phyloP scores from a whole-genome alignment of 257 asterid species.

The Ligustrum vulgare region DNA sequence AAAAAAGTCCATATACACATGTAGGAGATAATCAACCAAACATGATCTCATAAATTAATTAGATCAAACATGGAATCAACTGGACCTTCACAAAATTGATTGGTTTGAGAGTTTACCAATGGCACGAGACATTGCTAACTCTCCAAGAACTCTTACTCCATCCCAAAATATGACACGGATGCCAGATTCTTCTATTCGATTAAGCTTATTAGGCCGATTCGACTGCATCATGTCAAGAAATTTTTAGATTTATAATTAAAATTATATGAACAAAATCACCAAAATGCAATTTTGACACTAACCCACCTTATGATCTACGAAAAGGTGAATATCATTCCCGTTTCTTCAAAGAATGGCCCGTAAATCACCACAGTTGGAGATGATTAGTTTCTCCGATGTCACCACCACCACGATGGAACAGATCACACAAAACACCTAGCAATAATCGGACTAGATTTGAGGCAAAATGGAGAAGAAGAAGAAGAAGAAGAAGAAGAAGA shows the following conservation, averaged over 20 bases:
- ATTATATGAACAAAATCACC: not conserved
- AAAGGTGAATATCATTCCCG: conserved; percentile 80
- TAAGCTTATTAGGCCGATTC: conserved; percentile 81
- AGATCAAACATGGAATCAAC: too few species aligned
- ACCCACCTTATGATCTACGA: conserved; percentile 83
- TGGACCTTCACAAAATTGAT: too few species aligned
- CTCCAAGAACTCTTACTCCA: conserved; percentile 87
- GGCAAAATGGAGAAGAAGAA: too few species aligned
- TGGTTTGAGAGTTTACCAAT: too few species aligned
- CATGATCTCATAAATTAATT: too few species aligned
- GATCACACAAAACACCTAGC: too few species aligned
- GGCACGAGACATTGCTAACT: conserved; percentile 87
- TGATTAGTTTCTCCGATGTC: conserved; percentile 67
- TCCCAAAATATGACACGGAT: conserved; percentile 97
- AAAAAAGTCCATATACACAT: too few species aligned
- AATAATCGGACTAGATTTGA: too few species aligned
- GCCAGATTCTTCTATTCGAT: conserved; percentile 83
- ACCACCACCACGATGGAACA: conserved; percentile 80
- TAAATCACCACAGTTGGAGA: conserved; percentile 93
- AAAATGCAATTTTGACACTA: not conserved
- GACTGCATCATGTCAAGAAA: conserved; percentile 42
- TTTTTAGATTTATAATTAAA: not conserved
- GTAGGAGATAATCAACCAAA: too few species aligned
- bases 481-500: too few species aligned
- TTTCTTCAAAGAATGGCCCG: conserved; percentile 91